Evolutionary conservation across 2,329 filamentous ascomycete species (phyloP), one percentile per base, ranked within the genome.

Genomic region (Dothiorella sarmentorum): DNA sequence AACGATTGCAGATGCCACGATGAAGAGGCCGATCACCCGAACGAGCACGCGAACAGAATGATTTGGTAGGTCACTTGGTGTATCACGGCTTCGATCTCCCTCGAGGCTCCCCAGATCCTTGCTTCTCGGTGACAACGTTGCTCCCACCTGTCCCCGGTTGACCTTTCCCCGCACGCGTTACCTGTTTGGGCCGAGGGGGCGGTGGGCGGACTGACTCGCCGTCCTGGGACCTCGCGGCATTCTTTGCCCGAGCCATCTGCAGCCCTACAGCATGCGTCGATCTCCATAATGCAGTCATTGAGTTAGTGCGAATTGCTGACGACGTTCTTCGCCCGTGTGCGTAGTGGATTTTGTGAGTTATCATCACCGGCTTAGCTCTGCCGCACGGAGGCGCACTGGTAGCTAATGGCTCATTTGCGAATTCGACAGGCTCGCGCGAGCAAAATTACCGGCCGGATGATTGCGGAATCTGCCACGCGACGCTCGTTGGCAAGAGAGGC

Each of bases 21-120:
- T 69, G 80, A 76, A 15, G 80, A 75, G 9, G 84, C 85, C 65
- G 85, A 88, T 52, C 90, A 95, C 74, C 76, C 82, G 7, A 86
- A 89, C 63, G 90, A 94, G 74, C 90, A 90, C 80, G 90, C 90
- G 7, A 90, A 87, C 67, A 80, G 89, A 49, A 94, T 94, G 89
- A 84, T 93, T 33, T 93, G 89, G 77, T 79, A 72, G 60, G 75
- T 67, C 31, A n/a, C 24, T 53, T 37, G 44, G 26, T 37, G 56
- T 40, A n/a, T 51, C 20, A 31, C 47, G 47, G 31, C 47, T 29
- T 22, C 22, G 29, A 57, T 40, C 40, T 47, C 42, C 49, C 55
- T 49, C 49, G 38, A 38, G 29, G 31, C 37, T 58, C 56, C 35
- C 38, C 35, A 55, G 43, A 56, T 42, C 20, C 42, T 20, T 43